Evolutionary conservation across 2,329 filamentous ascomycete species (phyloP).

Genomic region (Neofusicoccum kwambonambiense): DNA sequence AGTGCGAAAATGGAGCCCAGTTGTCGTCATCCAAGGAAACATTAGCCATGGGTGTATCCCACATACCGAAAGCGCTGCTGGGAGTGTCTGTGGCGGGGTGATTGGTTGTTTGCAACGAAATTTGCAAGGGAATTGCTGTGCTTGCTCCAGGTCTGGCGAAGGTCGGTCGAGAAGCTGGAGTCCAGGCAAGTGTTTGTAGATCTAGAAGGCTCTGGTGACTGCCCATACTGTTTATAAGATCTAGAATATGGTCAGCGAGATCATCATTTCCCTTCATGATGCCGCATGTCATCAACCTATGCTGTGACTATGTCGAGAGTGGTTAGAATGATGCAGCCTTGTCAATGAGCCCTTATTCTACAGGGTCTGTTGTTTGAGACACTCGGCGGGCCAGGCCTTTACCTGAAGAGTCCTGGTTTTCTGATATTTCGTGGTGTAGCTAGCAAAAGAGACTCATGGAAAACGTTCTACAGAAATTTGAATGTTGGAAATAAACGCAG

Average conservation of each 20-base stretch:
- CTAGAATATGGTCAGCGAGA: background rate
- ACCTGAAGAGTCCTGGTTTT: background rate
- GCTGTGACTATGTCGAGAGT: background rate
- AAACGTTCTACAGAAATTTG: background rate
- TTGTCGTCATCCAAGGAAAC: background rate
- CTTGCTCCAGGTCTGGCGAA: background rate
- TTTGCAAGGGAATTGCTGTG: background rate
- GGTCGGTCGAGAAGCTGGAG: background rate
- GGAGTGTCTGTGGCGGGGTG: background rate
- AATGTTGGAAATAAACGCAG: too few species aligned
- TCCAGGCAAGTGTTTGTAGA: background rate
- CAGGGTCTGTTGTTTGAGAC: slow-evolving; percentile 7
- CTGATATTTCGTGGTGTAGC: too few species aligned
- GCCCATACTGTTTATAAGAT: background rate
- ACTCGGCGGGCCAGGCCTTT: background rate
- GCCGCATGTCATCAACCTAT: background rate
- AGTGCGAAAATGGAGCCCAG: background rate
- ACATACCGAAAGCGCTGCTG: slow-evolving; percentile 6
- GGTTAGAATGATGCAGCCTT: background rate
- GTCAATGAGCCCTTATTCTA: slow-evolving; percentile 12
- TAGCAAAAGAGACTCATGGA: background rate
- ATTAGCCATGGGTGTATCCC: slow-evolving; percentile 4
- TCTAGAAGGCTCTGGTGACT: slow-evolving; percentile 7
- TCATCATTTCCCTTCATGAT: background rate
- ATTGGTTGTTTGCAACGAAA: slow-evolving; percentile 1